phyloP scores from a whole-genome alignment of 2,329 filamentous ascomycete species.

The Aspergillus proliferans region DNA sequence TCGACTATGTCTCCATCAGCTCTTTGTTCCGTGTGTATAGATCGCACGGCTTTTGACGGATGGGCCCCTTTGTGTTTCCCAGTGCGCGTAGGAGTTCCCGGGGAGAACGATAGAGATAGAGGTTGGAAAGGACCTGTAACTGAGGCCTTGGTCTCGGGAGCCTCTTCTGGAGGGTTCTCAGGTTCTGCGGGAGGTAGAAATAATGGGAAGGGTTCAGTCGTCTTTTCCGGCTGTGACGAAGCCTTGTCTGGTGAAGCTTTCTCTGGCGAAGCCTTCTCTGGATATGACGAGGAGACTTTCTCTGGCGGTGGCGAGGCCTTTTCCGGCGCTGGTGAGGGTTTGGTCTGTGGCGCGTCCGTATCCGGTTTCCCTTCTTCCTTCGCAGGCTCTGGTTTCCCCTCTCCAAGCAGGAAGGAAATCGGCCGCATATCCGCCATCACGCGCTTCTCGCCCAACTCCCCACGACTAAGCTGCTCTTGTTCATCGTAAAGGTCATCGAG shows the following conservation, averaged over 20 bases:
- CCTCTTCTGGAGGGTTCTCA: not conserved
- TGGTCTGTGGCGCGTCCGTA: not conserved
- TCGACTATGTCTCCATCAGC: constrained; percentile 15
- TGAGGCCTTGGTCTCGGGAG: not conserved
- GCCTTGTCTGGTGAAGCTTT: not conserved
- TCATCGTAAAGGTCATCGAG: constrained; percentile 58
- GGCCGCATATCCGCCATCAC: constrained; percentile 24
- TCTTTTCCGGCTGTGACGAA: not conserved
- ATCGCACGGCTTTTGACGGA: not conserved
- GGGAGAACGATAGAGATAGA: not conserved
- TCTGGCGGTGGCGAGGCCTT: not conserved
- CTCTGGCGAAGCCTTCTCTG: not conserved
- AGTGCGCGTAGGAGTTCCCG: not conserved
- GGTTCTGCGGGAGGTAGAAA: not conserved
- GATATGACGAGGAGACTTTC: not conserved
- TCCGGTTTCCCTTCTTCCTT: not conserved
- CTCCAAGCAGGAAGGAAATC: constrained; percentile 27
- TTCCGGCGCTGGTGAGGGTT: no score
- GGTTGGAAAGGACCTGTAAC: not conserved
- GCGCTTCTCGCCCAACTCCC: constrained; percentile 34
- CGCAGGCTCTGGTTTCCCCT: not conserved
- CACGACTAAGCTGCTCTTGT: constrained; percentile 40
- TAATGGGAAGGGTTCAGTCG: not conserved
- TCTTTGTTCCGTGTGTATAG: not conserved
- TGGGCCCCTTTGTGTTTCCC: not conserved